These are phyloP conservation scores for Kokia cookei DNA, from an alignment of 441 rosid genomes.

Conservation along the genomic window DNA sequence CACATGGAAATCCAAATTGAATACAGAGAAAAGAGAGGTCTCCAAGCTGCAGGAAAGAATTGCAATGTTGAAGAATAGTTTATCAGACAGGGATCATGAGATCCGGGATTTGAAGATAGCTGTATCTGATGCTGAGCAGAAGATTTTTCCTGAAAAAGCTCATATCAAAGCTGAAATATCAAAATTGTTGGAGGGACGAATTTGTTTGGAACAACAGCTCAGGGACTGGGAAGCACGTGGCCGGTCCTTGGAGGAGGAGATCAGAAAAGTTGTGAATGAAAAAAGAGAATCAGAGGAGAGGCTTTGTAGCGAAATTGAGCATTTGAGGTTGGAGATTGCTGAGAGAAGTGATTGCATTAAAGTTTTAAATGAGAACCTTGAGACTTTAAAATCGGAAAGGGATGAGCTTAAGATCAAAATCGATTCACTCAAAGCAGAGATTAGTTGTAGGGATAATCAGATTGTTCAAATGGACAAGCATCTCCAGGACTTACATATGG, in stretches of 20 bases:
- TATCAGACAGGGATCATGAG: constrained; percentile 76
- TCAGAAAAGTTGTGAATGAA: constrained; percentile 41
- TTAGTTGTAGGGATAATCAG: constrained; percentile 30
- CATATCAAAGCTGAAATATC: constrained; percentile 47
- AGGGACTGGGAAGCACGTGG: constrained; percentile 65
- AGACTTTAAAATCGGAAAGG: constrained; percentile 27
- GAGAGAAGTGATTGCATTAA: constrained; percentile 29
- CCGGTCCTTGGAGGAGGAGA: constrained; percentile 68
- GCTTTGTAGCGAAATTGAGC: constrained; percentile 29
- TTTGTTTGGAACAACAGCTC: constrained; percentile 36
- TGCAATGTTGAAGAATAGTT: constrained; percentile 58
- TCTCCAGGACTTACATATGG: constrained; percentile 49
- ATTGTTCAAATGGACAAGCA: constrained; percentile 50
- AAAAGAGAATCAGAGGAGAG: constrained; percentile 45
- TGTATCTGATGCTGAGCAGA: constrained; percentile 85
- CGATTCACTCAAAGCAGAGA: constrained; percentile 28
- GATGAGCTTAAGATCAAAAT: constrained; percentile 23
- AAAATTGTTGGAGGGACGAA: constrained; percentile 45
- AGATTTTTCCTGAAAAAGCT: constrained; percentile 70
- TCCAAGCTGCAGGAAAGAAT: constrained; percentile 70
- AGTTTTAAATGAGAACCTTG: constrained; percentile 24
- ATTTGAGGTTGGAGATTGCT: constrained; percentile 28
- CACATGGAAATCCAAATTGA: constrained; percentile 45
- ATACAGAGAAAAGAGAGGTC: constrained; percentile 57
- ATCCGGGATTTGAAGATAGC: constrained; percentile 54